Base-by-base conservation (phyloP, 2,329 filamentous ascomycete species). In the Clarireedia sp. region DNA sequence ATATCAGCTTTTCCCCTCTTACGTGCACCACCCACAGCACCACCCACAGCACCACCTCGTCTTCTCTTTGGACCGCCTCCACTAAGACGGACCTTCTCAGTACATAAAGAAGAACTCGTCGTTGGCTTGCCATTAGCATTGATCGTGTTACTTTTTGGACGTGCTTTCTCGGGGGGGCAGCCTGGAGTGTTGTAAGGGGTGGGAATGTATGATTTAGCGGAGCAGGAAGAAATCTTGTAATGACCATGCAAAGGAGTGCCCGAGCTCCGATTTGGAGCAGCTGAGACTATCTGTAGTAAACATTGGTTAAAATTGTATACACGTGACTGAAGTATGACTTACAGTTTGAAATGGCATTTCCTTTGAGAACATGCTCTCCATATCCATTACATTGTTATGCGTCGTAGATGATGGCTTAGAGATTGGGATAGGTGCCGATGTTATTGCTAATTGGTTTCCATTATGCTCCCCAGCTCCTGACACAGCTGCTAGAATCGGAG, bases 1-100 rank as follows among this genome's bases (percentile, higher is more conserved):
- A 44, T 46, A 29, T 55, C 37, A 37, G 36, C 9, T 44, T 49
- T 57, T 21, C 43, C 21, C 51, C 50, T 54, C 51, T 55, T 54
- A n/a, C 43, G 33, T 29, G 19, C 21, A 36, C 33, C 16, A 17
- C 24, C 37, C 24, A n/a, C 38, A 33, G 19, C 21, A 36, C 33
- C 16, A 17, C 24, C 37, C 24, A n/a, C 38, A 33, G 8, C 16
- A 38, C 16, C 40, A 37, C 51, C 46, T 38, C 51, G 37, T 23
- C 46, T 21, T 24, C 17, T 48, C 40, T 57, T 57, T 26, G 37
- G 29, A 12, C 55, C 51, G 3, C 51, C 46, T 38, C 51, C 51
- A 41, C 51, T 37, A 3, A 50, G 46, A 24, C 26, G 8, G 14
- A 29, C 37, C 19, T 36, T 50, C 19, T 43, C 24, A 10, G 7